These are phyloP conservation scores for Phytopythium montanum DNA, from an alignment of 352 stramenopile species.

Conservation along the genomic window DNA sequence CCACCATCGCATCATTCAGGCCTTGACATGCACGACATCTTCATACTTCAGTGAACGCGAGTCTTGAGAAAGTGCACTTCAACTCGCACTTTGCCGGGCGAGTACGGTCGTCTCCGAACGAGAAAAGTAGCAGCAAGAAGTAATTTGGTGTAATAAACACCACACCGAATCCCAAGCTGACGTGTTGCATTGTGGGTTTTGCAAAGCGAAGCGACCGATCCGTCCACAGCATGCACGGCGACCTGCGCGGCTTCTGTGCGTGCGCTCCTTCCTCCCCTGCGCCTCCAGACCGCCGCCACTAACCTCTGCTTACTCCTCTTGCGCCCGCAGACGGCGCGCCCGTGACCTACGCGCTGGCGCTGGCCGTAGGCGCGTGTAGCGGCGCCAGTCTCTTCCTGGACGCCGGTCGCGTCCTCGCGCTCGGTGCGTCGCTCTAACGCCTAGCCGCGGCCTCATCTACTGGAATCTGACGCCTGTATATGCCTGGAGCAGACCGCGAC, in stretches of 20 bases:
- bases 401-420: constrained; percentile 43
- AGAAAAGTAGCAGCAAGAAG: not conserved
- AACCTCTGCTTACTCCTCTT: no score
- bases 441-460: not conserved
- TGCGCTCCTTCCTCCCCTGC: constrained; percentile 8
- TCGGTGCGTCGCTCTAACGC: constrained; percentile 19
- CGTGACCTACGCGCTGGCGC: constrained; percentile 73
- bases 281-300: no score
- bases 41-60: no score
- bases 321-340: constrained; percentile 55
- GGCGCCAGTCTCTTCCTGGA: constrained; percentile 64
- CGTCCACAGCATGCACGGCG: constrained; percentile 47
- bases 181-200: constrained; percentile 2
- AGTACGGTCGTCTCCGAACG: not conserved
- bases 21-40: no score
- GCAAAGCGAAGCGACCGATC: not conserved
- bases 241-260: constrained; percentile 80
- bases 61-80: no score
- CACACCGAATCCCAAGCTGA: not conserved
- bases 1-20: no score
- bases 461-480: not conserved
- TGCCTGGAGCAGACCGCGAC: constrained; percentile 37
- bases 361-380: constrained; percentile 62
- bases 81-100: not conserved
- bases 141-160: not conserved